phyloP scores from a whole-genome alignment of 2,329 filamentous ascomycete genomes.

The Dothistroma septosporum region DNA sequence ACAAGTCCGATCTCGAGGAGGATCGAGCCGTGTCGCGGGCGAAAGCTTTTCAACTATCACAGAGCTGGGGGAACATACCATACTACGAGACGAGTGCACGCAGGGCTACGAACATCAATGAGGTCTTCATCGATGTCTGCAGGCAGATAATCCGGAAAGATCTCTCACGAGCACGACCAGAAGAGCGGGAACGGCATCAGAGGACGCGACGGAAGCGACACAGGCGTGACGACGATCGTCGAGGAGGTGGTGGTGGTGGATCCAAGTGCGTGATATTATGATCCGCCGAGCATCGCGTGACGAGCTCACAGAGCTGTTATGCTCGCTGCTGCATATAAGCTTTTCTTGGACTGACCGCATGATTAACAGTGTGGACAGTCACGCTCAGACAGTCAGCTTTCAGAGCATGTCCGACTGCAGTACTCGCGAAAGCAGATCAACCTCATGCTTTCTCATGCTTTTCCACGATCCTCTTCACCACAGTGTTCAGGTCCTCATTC shows the following conservation, averaged over 20 bases:
- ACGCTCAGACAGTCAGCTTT: neutral
- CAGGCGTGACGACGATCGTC: conserved; percentile 9
- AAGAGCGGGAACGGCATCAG: conserved; percentile 15
- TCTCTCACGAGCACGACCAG: conserved; percentile 22
- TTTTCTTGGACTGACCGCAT: too few species aligned
- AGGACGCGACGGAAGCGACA: conserved; percentile 9
- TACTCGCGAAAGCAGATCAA: neutral
- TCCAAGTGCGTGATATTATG: conserved; percentile 23
- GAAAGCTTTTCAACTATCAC: conserved; percentile 78
- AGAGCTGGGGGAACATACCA: conserved; percentile 78
- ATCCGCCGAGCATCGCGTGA: neutral
- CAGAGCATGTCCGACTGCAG: neutral
- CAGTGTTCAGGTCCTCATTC: conserved; percentile 39
- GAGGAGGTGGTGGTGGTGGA: conserved; percentile 4
- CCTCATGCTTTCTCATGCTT: conserved; percentile 8
- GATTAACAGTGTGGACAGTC: too few species aligned
- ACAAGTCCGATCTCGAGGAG: conserved; percentile 87
- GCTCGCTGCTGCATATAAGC: too few species aligned
- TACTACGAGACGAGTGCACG: conserved; percentile 89
- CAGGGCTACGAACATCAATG: conserved; percentile 80
- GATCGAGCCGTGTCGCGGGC: conserved; percentile 73
- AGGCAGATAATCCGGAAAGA: conserved; percentile 38
- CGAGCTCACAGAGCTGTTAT: too few species aligned
- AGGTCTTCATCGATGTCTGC: conserved; percentile 61
- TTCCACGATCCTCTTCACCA: conserved; percentile 32